These are phyloP conservation scores for Moniliophthora roreri DNA, from an alignment of 1,284 basidiomycete genomes.

Conservation along the genomic window DNA sequence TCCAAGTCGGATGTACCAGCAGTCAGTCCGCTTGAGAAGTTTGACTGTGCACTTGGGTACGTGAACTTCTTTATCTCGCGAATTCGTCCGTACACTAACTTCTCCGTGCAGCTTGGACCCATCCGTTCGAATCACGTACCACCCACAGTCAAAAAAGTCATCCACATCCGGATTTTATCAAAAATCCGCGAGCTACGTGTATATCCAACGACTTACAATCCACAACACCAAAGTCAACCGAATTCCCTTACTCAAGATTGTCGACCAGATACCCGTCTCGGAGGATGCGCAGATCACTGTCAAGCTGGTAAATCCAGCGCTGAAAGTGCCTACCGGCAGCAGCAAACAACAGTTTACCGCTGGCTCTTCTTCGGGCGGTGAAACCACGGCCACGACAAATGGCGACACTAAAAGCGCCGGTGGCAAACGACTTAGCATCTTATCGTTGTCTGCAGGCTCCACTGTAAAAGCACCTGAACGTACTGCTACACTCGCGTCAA, in stretches of 20 bases:
- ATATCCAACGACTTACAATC: slow-evolving; percentile 30
- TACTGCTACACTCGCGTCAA: not conserved
- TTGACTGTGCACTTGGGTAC: slow-evolving; percentile 10
- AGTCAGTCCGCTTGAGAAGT: slow-evolving; percentile 32
- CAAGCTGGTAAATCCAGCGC: slow-evolving; percentile 22
- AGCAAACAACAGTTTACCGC: slow-evolving; percentile 9
- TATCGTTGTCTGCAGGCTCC: not conserved
- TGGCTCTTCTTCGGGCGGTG: not conserved
- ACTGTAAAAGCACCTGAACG: not conserved
- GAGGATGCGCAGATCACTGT: slow-evolving; percentile 29
- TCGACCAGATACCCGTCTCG: slow-evolving; percentile 35
- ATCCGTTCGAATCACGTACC: slow-evolving; percentile 22
- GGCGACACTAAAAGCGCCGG: no score
- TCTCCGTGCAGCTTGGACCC: slow-evolving; percentile 19
- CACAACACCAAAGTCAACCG: slow-evolving; percentile 29
- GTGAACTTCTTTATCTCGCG: slow-evolving; percentile 1
- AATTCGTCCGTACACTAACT: not conserved
- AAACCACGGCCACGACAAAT: no score
- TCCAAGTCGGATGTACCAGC: slow-evolving; percentile 28
- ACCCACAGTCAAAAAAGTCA: slow-evolving; percentile 26
- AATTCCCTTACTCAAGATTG: slow-evolving; percentile 27
- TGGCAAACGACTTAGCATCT: no score
- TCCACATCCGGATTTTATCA: slow-evolving; percentile 21
- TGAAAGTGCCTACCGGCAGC: slow-evolving; percentile 6
- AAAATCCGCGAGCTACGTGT: slow-evolving; percentile 21